Evolutionary conservation across 768 basidiomycete genomes (phyloP).

Genomic region (Mycena filopes): DNA sequence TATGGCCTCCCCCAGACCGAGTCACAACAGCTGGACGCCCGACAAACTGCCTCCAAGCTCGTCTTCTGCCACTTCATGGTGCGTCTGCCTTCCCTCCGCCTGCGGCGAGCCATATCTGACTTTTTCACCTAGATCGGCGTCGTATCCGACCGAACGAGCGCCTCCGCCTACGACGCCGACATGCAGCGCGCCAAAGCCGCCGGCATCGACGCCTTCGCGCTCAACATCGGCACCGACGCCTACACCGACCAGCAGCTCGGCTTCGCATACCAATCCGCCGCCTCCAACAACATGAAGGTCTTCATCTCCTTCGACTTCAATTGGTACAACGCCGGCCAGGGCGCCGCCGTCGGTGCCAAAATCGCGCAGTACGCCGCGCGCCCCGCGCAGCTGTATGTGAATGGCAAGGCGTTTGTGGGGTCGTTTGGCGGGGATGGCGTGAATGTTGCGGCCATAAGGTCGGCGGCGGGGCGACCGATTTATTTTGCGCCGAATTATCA

Average conservation of each 20-base stretch:
- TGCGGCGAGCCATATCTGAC: too few relatives aligned
- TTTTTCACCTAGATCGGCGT: constrained; percentile 32
- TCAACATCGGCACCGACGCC: constrained; percentile 55
- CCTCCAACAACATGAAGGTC: constrained; percentile 38
- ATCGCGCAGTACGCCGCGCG: constrained; percentile 49
- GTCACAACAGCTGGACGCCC: background rate
- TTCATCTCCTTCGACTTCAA: constrained; percentile 54
- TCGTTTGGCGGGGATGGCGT: constrained; percentile 57
- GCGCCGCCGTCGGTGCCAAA: constrained; percentile 45
- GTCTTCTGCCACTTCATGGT: constrained; percentile 34
- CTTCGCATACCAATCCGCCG: constrained; percentile 51
- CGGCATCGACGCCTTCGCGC: constrained; percentile 53
- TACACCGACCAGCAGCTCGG: constrained; percentile 49
- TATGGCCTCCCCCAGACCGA: background rate
- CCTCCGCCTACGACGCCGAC: constrained; percentile 32
- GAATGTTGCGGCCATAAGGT: constrained; percentile 20
- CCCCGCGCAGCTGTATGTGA: constrained; percentile 50
- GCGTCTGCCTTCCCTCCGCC: background rate
- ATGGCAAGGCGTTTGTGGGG: constrained; percentile 51
- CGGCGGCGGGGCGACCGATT: constrained; percentile 22
- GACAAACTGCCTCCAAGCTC: constrained; percentile 17
- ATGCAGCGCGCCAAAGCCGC: constrained; percentile 35
- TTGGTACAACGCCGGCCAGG: constrained; percentile 37
- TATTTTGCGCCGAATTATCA: constrained; percentile 35
- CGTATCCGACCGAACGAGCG: constrained; percentile 27